Conservation (phyloP, 2,329 filamentous ascomycete genomes). For the Cercospora sp. region DNA sequence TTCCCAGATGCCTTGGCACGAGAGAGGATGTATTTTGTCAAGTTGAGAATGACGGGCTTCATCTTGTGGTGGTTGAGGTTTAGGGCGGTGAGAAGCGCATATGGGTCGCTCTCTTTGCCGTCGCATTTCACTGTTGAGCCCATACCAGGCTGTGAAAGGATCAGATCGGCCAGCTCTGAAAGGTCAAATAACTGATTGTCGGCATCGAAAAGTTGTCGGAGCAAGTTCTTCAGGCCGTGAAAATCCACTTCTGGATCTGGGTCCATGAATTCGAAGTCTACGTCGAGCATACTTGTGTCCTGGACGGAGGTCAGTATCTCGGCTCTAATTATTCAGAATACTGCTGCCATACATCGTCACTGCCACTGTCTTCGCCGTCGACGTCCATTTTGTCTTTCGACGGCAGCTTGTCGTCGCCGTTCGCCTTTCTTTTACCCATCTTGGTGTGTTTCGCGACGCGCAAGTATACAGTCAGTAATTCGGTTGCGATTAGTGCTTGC, state of each 20-base stretch:
- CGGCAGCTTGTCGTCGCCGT: constrained; percentile 49
- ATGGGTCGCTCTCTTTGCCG: constrained; percentile 87
- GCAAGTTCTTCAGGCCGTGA: constrained; percentile 84
- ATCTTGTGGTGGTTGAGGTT: constrained; percentile 76
- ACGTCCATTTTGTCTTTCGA: constrained; percentile 45
- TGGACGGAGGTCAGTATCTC: constrained; percentile 41
- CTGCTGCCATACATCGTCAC: constrained; percentile 36
- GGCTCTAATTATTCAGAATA: background rate
- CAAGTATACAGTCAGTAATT: background rate
- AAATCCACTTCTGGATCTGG: constrained; percentile 88
- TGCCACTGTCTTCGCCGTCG: constrained; percentile 38
- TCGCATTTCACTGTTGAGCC: constrained; percentile 98
- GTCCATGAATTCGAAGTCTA: constrained; percentile 99
- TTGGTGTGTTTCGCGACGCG: constrained; percentile 23
- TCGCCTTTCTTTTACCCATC: constrained; percentile 56
- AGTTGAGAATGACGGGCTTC: constrained; percentile 68
- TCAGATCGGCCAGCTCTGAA: constrained; percentile 79
- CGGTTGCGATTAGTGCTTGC: background rate
- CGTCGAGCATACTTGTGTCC: constrained; percentile 89
- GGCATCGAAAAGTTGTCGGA: constrained; percentile 89
- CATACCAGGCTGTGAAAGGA: constrained; percentile 81
- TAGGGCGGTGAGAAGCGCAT: constrained; percentile 85
- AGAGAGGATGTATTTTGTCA: constrained; percentile 69
- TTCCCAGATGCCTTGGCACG: constrained; percentile 53
- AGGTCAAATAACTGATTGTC: constrained; percentile 85